phyloP scores from a whole-genome alignment of 179 eudicot species.

The Beta lomatogona region DNA sequence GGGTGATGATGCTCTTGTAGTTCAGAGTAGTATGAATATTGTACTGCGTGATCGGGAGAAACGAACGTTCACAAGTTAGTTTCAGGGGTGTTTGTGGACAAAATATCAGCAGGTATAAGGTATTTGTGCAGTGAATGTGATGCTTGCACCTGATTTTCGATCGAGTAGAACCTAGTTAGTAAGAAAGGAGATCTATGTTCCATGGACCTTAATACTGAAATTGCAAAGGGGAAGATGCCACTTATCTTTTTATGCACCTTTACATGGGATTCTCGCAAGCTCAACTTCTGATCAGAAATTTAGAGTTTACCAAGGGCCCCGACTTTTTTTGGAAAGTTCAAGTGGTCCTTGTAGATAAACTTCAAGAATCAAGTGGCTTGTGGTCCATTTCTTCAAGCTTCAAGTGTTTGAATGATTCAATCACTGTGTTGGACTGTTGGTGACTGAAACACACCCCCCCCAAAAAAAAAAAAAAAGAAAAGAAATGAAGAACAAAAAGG shows the following conservation, averaged over 20 bases:
- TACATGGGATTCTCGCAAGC: not conserved
- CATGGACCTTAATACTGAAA: not conserved
- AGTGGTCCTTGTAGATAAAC: conserved; percentile 14
- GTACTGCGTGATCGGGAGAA: not conserved
- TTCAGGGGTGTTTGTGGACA: not conserved
- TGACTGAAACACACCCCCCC: not conserved
- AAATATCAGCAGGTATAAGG: conserved; percentile 6
- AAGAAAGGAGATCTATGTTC: conserved; percentile 7
- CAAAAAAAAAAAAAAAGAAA: no score
- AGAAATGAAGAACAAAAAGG: not conserved
- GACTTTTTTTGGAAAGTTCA: conserved; percentile 12
- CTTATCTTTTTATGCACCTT: conserved; percentile 4
- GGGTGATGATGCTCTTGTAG: not conserved
- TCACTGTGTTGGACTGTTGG: not conserved
- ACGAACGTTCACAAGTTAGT: not conserved
- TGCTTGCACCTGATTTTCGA: not conserved
- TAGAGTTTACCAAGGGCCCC: not conserved
- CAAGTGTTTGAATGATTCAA: conserved; percentile 4
- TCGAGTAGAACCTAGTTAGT: not conserved
- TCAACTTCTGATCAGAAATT: not conserved
- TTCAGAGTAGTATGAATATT: not conserved
- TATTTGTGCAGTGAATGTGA: not conserved
- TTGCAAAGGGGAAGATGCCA: not conserved
- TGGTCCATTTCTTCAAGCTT: conserved; percentile 6
- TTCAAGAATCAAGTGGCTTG: not conserved